Evolutionary conservation across 129 eudicot species (phyloP).

Genomic region (Daucus carota): DH1_v3.0 NC_030386.2:30045501-30046000

Average conservation of each 20-base stretch:
- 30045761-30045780: background rate
- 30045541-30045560: background rate
- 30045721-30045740: too few relatives aligned
- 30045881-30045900: too few relatives aligned
- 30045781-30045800: background rate
- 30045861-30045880: background rate
- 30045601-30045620: background rate
- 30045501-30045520: background rate
- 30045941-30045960: background rate
- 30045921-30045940: background rate
- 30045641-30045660: background rate
- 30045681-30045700: too few relatives aligned
- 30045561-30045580: background rate
- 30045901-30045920: background rate
- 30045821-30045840: background rate
- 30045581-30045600: background rate
- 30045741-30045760: background rate
- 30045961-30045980: background rate
- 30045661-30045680: too few relatives aligned
- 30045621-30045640: background rate
- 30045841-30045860: background rate
- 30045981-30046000: background rate
- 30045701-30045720: too few relatives aligned
- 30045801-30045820: background rate
- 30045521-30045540: background rate